Conservation (phyloP, 352 stramenopile genomes). For the Thalassiosira livingstoniorum region DNA sequence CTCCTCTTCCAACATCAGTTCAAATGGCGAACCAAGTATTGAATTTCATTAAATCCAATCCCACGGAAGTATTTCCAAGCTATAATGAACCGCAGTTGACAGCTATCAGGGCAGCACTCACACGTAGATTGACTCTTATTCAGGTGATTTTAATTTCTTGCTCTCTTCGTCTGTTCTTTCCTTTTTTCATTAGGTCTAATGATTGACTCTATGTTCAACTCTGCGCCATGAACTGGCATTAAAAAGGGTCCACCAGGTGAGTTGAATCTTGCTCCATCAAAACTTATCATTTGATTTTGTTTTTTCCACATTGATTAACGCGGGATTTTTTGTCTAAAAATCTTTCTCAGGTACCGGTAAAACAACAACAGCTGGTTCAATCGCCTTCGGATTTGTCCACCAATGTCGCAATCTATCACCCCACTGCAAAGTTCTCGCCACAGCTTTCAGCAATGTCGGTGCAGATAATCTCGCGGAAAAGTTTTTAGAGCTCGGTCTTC, state of each 20-base stretch:
- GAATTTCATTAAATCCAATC: conserved; percentile 71
- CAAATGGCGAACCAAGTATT: conserved; percentile 67
- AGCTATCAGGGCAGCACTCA: conserved; percentile 75
- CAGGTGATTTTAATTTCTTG: conserved; percentile 81
- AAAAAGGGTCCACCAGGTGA: conserved; percentile 34
- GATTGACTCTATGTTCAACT: too few relatives aligned
- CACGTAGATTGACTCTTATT: conserved; percentile 86
- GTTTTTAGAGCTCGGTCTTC: conserved; percentile 71
- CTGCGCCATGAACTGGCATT: too few relatives aligned
- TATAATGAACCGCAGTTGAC: conserved; percentile 81
- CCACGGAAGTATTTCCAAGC: conserved; percentile 58
- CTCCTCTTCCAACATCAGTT: conserved; percentile 67
- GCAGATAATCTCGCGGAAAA: conserved; percentile 87
- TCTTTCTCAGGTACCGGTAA: conserved; percentile 54
- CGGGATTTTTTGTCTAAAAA: background rate
- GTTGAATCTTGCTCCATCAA: too few relatives aligned
- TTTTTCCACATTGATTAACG: too few relatives aligned
- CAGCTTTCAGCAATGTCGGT: conserved; percentile 87
- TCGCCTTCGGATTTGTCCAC: conserved; percentile 82
- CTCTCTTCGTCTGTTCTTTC: too few relatives aligned
- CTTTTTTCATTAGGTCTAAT: too few relatives aligned
- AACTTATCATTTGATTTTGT: too few relatives aligned
- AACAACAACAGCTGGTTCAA: conserved; percentile 73
- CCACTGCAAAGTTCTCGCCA: conserved; percentile 84
- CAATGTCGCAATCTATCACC: conserved; percentile 74